Evolutionary conservation across 495 filamentous ascomycete species (phyloP).

Genomic region (Lepidopterella palustris): DNA sequence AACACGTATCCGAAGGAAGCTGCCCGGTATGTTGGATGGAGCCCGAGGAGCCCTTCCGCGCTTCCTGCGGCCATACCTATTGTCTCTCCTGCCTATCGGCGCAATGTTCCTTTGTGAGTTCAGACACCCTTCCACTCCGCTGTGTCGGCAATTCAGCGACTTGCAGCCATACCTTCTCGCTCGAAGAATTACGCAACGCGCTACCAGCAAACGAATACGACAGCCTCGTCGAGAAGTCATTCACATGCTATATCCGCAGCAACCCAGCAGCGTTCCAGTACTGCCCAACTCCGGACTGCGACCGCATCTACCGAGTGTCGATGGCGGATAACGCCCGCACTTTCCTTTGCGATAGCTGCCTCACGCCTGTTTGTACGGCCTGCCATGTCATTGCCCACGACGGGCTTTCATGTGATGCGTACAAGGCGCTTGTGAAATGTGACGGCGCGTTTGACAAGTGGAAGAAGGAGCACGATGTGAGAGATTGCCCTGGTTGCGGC

Average conservation of each 20-base stretch:
- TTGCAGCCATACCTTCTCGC: slow-evolving; percentile 30
- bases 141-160: slow-evolving; percentile 31
- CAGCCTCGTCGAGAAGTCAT: slow-evolving; percentile 36
- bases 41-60: background rate
- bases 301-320: slow-evolving; percentile 37
- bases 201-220: slow-evolving; percentile 39
- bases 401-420: slow-evolving; percentile 37
- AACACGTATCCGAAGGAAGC: background rate
- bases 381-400: slow-evolving; percentile 37
- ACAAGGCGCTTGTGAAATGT: slow-evolving; percentile 30
- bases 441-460: slow-evolving; percentile 21
- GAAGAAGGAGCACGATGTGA: slow-evolving; percentile 26
- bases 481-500: slow-evolving; percentile 32
- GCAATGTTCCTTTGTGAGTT: slow-evolving; percentile 31
- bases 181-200: slow-evolving; percentile 35
- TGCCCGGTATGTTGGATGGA: background rate
- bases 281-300: slow-evolving; percentile 42
- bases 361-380: slow-evolving; percentile 35
- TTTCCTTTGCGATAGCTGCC: slow-evolving; percentile 39
- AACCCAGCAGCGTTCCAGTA: slow-evolving; percentile 33
- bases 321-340: background rate
- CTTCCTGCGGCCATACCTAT: background rate
- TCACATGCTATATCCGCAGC: slow-evolving; percentile 36
- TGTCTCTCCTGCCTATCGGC: slow-evolving; percentile 35
- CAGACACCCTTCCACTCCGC: slow-evolving; percentile 20